phyloP scores from a whole-genome alignment of 2,329 filamentous ascomycete species.

The Botryotinia calthae region DNA sequence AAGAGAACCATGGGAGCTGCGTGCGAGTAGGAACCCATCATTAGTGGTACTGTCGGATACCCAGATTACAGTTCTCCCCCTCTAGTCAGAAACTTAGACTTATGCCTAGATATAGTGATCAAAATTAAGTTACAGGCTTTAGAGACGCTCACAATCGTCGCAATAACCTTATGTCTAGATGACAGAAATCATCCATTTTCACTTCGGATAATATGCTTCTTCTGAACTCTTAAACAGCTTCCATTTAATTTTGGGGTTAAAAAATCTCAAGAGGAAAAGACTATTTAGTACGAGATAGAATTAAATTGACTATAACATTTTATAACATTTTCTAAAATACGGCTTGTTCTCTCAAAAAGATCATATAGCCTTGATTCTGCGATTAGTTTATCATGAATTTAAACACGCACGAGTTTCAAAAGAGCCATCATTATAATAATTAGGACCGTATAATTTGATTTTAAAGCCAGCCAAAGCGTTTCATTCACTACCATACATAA shows the following conservation, averaged over 20 bases:
- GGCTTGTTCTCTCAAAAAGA: too few species aligned
- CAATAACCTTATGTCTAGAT: too few species aligned
- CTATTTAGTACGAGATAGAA: background rate
- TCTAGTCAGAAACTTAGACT: background rate
- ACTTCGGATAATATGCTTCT: too few species aligned
- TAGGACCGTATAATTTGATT: background rate
- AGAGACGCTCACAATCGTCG: background rate
- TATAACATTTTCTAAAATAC: background rate
- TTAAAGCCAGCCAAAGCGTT: background rate
- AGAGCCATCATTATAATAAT: too few species aligned
- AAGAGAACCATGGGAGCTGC: background rate
- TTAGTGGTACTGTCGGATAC: background rate
- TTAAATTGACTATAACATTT: background rate
- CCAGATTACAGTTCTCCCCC: background rate
- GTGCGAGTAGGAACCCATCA: background rate
- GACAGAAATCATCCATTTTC: background rate
- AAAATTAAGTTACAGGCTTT: background rate
- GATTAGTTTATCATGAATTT: too few species aligned
- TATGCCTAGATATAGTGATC: background rate
- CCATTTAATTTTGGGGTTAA: fast-evolving
- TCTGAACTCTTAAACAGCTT: background rate
- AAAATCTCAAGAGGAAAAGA: background rate
- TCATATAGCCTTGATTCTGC: too few species aligned
- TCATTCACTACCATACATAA: background rate
- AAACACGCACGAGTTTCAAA: too few species aligned